Conservation (phyloP, 2,329 filamentous ascomycete genomes). For the Zasmidium cellare region DNA sequence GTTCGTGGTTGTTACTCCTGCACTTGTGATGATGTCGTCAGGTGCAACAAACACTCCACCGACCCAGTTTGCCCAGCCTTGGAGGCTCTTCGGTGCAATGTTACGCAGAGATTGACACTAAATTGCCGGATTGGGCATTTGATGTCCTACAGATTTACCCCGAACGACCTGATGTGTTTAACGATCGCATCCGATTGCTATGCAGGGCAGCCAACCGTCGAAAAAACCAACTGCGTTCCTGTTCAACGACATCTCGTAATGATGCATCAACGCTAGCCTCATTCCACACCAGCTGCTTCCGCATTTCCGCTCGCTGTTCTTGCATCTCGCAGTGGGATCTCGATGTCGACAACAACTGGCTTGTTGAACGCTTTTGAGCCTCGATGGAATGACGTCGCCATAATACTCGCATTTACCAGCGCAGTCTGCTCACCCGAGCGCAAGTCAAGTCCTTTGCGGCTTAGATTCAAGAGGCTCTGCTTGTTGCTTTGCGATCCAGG, state of each 20-base stretch:
- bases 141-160: not conserved
- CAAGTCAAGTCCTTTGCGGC: conserved; percentile 35
- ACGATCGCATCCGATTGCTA: not conserved
- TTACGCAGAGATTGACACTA: not conserved
- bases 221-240: not conserved
- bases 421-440: conserved; percentile 64
- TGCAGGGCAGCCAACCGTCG: not conserved
- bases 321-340: conserved; percentile 54
- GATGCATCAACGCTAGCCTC: not conserved
- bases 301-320: not conserved
- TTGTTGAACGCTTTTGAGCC: conserved; percentile 67
- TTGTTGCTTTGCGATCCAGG: conserved; percentile 59
- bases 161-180: not conserved
- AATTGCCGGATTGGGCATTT: not conserved
- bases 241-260: not conserved
- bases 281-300: not conserved
- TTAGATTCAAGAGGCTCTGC: conserved; percentile 64
- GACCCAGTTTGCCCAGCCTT: not conserved
- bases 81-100: not conserved
- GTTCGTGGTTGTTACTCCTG: not conserved
- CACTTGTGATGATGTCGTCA: not conserved
- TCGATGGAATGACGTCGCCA: conserved; percentile 60
- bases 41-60: not conserved
- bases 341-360: conserved; percentile 79
- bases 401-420: conserved; percentile 76